These are phyloP conservation scores for Draba incana DNA, from an alignment of 345 rosid genomes.

Conservation along the genomic window DNA sequence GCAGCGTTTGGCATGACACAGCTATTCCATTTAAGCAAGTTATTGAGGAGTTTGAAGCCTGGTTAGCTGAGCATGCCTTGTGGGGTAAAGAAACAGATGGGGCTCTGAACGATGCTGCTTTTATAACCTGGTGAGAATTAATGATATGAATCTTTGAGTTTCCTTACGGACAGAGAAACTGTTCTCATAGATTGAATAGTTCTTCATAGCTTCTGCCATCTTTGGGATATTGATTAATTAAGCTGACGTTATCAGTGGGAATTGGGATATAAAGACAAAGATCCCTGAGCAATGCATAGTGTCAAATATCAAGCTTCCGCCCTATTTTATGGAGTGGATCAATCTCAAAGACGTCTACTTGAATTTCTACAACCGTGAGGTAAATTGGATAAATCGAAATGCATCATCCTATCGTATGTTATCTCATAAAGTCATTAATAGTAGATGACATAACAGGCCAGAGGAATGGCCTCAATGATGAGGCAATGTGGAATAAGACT, in stretches of 20 bases:
- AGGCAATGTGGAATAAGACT: conserved; percentile 61
- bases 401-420: conserved; percentile 2
- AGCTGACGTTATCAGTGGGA: conserved; percentile 61
- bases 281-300: conserved; percentile 80
- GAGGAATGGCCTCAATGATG: conserved; percentile 97
- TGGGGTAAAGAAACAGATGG: conserved; percentile 61
- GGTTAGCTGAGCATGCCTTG: conserved; percentile 68
- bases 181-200: neutral
- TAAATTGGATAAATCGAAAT: conserved; percentile 20
- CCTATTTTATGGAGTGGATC: conserved; percentile 89
- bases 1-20: conserved; percentile 97
- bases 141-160: neutral
- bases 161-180: neutral
- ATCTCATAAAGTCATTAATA: conserved; percentile 1
- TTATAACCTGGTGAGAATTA: conserved; percentile 80
- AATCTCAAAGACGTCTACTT: conserved; percentile 83
- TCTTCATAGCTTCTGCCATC: conserved; percentile 6
- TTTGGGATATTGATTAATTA: conserved; percentile 21
- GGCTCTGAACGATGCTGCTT: conserved; percentile 69
- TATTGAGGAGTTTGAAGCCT: conserved; percentile 76
- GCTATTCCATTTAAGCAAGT: conserved; percentile 82
- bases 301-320: conserved; percentile 69
- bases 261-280: conserved; percentile 96
- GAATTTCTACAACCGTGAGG: conserved; percentile 77
- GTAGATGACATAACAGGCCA: conserved; percentile 54